Evolutionary conservation across 2,329 filamentous ascomycete genomes (phyloP).

Genomic region (Aureobasidium sp.): DNA sequence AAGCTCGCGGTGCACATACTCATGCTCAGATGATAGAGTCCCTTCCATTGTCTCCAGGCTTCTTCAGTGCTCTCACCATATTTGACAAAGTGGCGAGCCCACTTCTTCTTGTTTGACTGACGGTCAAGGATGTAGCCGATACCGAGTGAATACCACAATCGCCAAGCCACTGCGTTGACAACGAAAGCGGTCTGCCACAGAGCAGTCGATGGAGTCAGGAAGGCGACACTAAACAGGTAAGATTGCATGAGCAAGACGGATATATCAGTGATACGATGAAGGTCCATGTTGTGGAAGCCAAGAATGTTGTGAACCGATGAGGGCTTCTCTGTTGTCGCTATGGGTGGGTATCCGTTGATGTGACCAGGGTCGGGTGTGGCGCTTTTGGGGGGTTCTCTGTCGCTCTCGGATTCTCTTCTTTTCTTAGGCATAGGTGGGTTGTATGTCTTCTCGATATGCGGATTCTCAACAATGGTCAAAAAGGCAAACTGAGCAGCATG

Average conservation of each 20-base stretch:
- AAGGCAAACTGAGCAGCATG: constrained; percentile 94
- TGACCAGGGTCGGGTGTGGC: constrained; percentile 34
- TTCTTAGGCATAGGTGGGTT: constrained; percentile 75
- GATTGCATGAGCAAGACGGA: constrained; percentile 68
- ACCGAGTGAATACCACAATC: constrained; percentile 85
- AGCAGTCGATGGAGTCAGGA: constrained; percentile 70
- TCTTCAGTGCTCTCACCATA: constrained; percentile 85
- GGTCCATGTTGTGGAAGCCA: constrained; percentile 75
- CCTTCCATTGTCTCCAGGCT: constrained; percentile 97
- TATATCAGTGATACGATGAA: constrained; percentile 80
- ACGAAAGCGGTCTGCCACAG: constrained; percentile 74
- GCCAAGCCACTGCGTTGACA: constrained; percentile 71
- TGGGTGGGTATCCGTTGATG: constrained; percentile 29
- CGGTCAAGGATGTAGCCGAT: constrained; percentile 76
- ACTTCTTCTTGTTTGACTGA: constrained; percentile 86
- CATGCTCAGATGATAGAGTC: constrained; percentile 88
- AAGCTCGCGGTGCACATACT: constrained; percentile 85
- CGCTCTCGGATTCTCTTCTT: constrained; percentile 32
- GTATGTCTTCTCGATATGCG: constrained; percentile 97
- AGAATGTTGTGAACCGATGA: constrained; percentile 74
- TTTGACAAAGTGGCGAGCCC: constrained; percentile 97
- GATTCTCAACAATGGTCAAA: constrained; percentile 85
- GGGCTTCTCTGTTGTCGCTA: constrained; percentile 47
- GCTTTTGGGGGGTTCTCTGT: constrained; percentile 34
- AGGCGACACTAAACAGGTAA: constrained; percentile 66